Evolutionary conservation across 371 early-diverging fungal species (phyloP).

Genomic region (Mucor indicus): DNA sequence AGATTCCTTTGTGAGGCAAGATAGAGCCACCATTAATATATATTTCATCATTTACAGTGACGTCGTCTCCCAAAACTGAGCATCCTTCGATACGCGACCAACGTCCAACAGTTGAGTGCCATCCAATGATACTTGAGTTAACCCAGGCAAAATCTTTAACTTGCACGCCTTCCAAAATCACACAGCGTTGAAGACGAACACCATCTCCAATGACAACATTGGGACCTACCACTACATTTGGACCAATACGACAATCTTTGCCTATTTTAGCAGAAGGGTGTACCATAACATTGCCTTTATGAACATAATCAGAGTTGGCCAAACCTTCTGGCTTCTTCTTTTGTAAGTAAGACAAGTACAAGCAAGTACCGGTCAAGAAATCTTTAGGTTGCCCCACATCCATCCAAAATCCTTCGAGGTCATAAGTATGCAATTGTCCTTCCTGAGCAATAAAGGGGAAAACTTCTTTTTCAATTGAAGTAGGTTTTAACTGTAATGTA

Average conservation of each 20-base stretch:
- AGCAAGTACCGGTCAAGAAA: conserved; percentile 93
- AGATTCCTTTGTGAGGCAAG: conserved; percentile 91
- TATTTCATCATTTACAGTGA: conserved; percentile 86
- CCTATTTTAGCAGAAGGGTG: conserved; percentile 93
- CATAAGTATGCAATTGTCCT: conserved; percentile 84
- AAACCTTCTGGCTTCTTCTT: conserved; percentile 71
- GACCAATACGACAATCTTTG: conserved; percentile 92
- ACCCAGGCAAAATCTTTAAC: conserved; percentile 93
- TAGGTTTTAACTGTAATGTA: conserved; percentile 59
- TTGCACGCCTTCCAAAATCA: conserved; percentile 83
- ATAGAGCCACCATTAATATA: conserved; percentile 94
- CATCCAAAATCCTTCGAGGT: conserved; percentile 99
- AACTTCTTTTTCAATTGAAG: conserved; percentile 97
- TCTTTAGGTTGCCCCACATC: conserved; percentile 99
- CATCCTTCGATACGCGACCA: conserved; percentile 94
- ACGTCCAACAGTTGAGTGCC: conserved; percentile 91
- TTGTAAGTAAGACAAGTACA: conserved; percentile 84
- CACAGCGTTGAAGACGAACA: conserved; percentile 88
- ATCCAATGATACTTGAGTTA: conserved; percentile 92
- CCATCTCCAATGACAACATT: conserved; percentile 93
- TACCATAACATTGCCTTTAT: conserved; percentile 85
- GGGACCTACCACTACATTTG: conserved; percentile 93
- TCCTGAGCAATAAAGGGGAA: conserved; percentile 94
- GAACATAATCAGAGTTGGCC: conserved; percentile 63
- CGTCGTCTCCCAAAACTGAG: conserved; percentile 94